Evolutionary conservation across 2,329 filamentous ascomycete species (phyloP).

Genomic region (Huntiella omanensis): DNA sequence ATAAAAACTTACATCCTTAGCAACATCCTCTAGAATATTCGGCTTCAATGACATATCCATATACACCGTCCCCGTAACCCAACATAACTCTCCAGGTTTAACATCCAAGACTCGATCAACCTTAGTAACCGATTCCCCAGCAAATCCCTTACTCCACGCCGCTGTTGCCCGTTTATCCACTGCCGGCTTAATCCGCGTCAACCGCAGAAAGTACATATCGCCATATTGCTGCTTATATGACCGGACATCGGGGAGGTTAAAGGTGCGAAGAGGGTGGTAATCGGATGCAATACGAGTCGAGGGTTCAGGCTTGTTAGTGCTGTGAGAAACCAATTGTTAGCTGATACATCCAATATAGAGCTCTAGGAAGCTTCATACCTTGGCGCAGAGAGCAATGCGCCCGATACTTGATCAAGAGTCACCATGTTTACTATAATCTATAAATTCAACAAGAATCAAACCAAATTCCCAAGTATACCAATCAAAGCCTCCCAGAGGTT

Average conservation of each 20-base stretch:
- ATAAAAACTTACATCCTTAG: constrained; percentile 52
- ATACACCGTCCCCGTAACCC: constrained; percentile 86
- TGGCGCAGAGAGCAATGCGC: constrained; percentile 19
- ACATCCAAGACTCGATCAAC: constrained; percentile 89
- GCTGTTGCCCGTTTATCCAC: constrained; percentile 57
- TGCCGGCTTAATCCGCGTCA: constrained; percentile 69
- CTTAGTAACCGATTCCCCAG: constrained; percentile 51
- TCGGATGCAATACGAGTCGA: constrained; percentile 17
- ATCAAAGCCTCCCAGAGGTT: not conserved
- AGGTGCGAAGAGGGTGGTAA: constrained; percentile 63
- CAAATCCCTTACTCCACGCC: constrained; percentile 67
- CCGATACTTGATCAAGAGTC: constrained; percentile 18
- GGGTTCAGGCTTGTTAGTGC: constrained; percentile 2
- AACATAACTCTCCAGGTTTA: constrained; percentile 84
- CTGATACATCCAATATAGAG: constrained; percentile 12
- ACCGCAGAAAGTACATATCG: constrained; percentile 90
- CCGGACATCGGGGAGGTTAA: constrained; percentile 47
- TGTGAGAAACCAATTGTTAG: not conserved
- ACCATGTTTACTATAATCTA: constrained; percentile 16
- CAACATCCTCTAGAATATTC: constrained; percentile 85
- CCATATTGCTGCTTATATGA: constrained; percentile 91
- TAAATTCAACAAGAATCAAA: not conserved
- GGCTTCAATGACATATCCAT: constrained; percentile 96
- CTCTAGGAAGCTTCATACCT: constrained; percentile 15
- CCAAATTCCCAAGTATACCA: not conserved